These are phyloP conservation scores for Fomitopsis pinicola DNA, from an alignment of 1,284 basidiomycete species.

Conservation along the genomic window DNA sequence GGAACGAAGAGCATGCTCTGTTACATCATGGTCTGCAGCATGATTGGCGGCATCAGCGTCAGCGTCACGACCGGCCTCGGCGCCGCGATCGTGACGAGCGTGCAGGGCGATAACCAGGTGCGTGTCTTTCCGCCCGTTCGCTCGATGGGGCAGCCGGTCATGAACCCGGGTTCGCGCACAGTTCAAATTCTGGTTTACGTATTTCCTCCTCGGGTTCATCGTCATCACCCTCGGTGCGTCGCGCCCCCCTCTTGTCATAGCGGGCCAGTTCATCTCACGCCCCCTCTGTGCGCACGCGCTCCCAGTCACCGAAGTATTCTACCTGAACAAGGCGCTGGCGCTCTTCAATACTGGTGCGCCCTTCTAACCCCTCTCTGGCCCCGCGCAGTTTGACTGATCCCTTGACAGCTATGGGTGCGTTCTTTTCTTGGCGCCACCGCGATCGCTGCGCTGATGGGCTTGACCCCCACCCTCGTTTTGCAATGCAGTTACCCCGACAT, in stretches of 20 bases:
- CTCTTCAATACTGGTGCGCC: conserved; percentile 85
- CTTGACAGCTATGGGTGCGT: conserved; percentile 68
- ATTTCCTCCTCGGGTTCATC: conserved; percentile 85
- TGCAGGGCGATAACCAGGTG: conserved; percentile 83
- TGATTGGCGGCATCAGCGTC: conserved; percentile 96
- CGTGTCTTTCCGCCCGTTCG: conserved; percentile 12
- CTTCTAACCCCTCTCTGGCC: neutral
- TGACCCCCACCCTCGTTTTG: conserved; percentile 11
- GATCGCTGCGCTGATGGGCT: neutral
- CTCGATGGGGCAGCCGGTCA: neutral
- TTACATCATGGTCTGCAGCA: conserved; percentile 91
- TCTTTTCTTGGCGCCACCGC: neutral
- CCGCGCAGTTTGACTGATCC: conserved; percentile 11
- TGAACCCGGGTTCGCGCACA: conserved; percentile 19
- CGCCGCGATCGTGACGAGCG: conserved; percentile 84
- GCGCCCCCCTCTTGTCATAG: neutral
- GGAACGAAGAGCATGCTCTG: conserved; percentile 95
- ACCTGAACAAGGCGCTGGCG: conserved; percentile 94
- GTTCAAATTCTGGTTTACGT: conserved; percentile 84
- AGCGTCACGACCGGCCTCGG: conserved; percentile 95
- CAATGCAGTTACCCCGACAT: conserved; percentile 76
- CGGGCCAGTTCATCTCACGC: neutral
- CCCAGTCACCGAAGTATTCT: conserved; percentile 87
- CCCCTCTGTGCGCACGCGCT: conserved; percentile 6
- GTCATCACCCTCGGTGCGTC: conserved; percentile 72